Evolutionary conservation across 306 rosid genomes (phyloP), one percentile per base, ranked within the genome.

Genomic region (Ormosia emarginata): DNA sequence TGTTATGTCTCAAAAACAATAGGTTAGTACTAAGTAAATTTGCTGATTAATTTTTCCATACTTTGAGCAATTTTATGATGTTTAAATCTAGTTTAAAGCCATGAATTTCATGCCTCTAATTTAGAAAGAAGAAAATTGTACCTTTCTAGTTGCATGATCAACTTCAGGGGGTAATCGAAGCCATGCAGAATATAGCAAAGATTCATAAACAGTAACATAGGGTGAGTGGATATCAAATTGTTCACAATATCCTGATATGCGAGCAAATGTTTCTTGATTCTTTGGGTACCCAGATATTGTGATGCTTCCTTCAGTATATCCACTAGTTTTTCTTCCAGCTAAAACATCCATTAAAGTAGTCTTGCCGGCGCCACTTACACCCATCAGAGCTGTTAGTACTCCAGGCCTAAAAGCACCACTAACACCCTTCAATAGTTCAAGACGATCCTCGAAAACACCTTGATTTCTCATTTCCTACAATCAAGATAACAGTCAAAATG

Each of bases 201-300:
- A 93, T 71, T 93, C 98, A 47, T 83, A 89, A 29, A 93, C 90
- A 18, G 98, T 93, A 36, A 93, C 93, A 50, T 89, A 80, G 10
- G 98, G 93, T 18, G 97, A 93, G 65, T 93, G 98, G 66, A 91
- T 89, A 68, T 93, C 97, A 29, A 87, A 89, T 81, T 91, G 97
- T 84, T 93, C 98, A 15, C 97, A 93, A 11, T 93, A 93, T 61
- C 97, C 97, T 3, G 94, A 85, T 77, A 93, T 86, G 71, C 97
- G 91, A 37, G 93, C 90, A 71, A 91, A 93, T 24, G 94, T 89
- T 79, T 90, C 85, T 85, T 93, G 97, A 59, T 74, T 91, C 76
- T 91, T 93, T 1, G 85, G 87, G 77, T 83, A 86, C 8, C 97
- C 97, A 15, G 98, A 91, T 57, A 93, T 73, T 34, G 46, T 77